Evolutionary conservation across 805 yeast genomes (phyloP), one percentile per base, ranked within the genome.

Genomic region (Myxozyma udenii): DNA sequence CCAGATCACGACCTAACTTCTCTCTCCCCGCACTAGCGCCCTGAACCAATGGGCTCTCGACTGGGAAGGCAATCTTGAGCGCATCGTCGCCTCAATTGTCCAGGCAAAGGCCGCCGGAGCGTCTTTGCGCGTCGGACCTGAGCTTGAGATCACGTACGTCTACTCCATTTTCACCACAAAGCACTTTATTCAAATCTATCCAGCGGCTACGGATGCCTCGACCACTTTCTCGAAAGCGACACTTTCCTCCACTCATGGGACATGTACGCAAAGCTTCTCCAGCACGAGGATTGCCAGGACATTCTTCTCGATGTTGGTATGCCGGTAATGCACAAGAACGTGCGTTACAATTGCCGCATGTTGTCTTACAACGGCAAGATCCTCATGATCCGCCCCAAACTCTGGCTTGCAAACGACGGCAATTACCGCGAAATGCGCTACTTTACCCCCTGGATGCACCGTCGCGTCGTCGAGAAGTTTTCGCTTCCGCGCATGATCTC

Each of bases 11-110:
- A n/a, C n/a, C n/a, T n/a, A n/a, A n/a, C n/a, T 7, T 35, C n/a
- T 16, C 37, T 30, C 23, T 22, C 14, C 42, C 42, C 44, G 35
- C 35, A 25, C 14, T 3, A 59, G 62, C 70, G 88, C 90, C 63
- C 76, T 93, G 58, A 93, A 93, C 72, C 99, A 93, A 77, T 93
- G 99, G 99, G 96, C 98, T 0, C 75, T 93, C 48, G 99, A 93
- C 68, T 93, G 88, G 68, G 98, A 91, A 68, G 99, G 98, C 3
- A 93, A 93, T 69, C 77, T 96, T 48, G 96, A 90, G 65, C 76
- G 99, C 51, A 91, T 93, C 57, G 63, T 93, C 22, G 84, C 84
- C 64, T 84, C 95, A 49, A 91, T 93, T 63, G 66, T 65, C 21
- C 74, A 78, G 46, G 96, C 99, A 48, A 93, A 90, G 64, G 68